A percentile compares a stretch with the other conserved stretches of the same genome.
Conservation (phyloP, 352 stramenopile genomes). For the Pythium guiyangense region DNA sequence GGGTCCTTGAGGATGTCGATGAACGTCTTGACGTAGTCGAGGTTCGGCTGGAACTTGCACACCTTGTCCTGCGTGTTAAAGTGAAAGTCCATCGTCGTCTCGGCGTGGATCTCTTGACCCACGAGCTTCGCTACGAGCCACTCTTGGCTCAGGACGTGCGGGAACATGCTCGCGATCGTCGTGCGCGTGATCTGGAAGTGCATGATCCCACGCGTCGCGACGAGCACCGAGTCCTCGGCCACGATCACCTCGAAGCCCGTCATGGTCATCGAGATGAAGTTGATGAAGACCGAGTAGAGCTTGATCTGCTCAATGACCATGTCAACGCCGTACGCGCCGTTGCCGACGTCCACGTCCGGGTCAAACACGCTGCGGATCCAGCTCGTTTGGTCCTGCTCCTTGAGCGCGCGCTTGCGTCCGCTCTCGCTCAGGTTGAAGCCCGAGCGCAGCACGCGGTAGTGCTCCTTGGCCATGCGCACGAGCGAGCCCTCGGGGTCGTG, state of each 20-base stretch:
- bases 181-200: slow-evolving; percentile 40
- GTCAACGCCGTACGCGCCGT: slow-evolving; percentile 22
- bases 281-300: slow-evolving; percentile 37
- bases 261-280: slow-evolving; percentile 28
- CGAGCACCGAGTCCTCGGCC: slow-evolving; percentile 28
- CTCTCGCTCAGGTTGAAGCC: slow-evolving; percentile 12
- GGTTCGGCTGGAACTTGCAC: slow-evolving; percentile 22
- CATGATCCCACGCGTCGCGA: slow-evolving; percentile 22
- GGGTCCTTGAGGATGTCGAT: slow-evolving; percentile 26
- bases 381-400: slow-evolving; percentile 20
- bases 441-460: slow-evolving; percentile 22
- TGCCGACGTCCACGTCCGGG: slow-evolving; percentile 26
- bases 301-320: slow-evolving; percentile 37
- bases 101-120: slow-evolving; percentile 23
- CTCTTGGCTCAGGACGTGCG: slow-evolving; percentile 35
- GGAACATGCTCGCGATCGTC: slow-evolving; percentile 40
- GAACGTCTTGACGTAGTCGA: slow-evolving; percentile 38
- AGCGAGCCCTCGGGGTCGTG: slow-evolving; percentile 25
- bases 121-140: slow-evolving; percentile 33
- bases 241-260: slow-evolving; percentile 27
- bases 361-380: slow-evolving; percentile 40
- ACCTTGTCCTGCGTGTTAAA: slow-evolving; percentile 28
- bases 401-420: slow-evolving; percentile 13
- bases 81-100: slow-evolving; percentile 25
- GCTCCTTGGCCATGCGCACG: slow-evolving; percentile 18